Conservation (phyloP, 108 stramenopile species). For the Aureococcus anophagefferens region DNA sequence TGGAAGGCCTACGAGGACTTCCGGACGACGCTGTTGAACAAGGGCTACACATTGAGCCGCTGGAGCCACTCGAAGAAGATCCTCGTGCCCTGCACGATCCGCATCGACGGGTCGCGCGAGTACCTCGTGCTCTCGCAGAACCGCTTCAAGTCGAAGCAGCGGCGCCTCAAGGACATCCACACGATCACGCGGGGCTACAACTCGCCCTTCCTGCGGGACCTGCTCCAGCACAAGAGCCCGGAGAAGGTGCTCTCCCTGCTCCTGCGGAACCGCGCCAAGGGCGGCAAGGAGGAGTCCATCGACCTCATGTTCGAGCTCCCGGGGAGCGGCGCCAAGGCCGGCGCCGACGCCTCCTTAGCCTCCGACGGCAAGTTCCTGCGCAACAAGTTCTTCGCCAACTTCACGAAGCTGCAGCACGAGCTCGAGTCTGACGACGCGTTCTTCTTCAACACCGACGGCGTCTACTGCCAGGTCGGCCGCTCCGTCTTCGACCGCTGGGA, state of each 20-base stretch:
- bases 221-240: neutral
- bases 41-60: neutral
- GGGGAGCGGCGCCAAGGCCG: too few species aligned
- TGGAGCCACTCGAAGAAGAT: neutral
- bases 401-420: neutral
- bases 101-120: neutral
- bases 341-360: too few species aligned
- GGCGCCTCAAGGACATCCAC: neutral
- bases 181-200: neutral
- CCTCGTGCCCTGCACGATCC: neutral
- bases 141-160: neutral
- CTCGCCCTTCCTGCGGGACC: neutral
- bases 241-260: neutral
- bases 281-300: neutral
- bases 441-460: neutral
- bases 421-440: neutral
- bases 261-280: neutral
- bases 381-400: neutral
- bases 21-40: too few species aligned
- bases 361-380: neutral
- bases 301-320: neutral
- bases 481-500: neutral
- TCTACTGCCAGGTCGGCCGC: neutral
- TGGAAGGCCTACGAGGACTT: neutral
- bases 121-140: neutral